phyloP scores from a whole-genome alignment of 1,284 basidiomycete species.

The Waitea zeae region DNA sequence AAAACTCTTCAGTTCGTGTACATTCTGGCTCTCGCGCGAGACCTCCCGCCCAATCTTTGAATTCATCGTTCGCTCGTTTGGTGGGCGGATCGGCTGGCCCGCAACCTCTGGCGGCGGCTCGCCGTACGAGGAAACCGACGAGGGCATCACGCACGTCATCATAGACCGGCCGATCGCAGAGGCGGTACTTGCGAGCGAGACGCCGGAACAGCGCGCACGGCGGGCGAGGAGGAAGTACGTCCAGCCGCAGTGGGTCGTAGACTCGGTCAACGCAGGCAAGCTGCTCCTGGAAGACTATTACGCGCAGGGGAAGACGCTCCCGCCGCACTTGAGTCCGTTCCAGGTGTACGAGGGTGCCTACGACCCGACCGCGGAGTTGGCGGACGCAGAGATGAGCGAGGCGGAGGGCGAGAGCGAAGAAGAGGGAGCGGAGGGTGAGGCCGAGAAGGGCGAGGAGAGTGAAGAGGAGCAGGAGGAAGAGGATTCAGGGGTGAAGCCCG shows the following conservation, averaged over 20 bases:
- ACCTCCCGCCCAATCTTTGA: conserved; percentile 88
- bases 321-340: conserved; percentile 95
- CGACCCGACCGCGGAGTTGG: conserved; percentile 29
- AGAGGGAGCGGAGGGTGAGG: conserved; percentile 16
- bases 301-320: conserved; percentile 73
- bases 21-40: conserved; percentile 92
- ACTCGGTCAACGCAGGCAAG: conserved; percentile 82
- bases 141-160: conserved; percentile 89
- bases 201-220: conserved; percentile 41
- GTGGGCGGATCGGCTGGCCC: conserved; percentile 85
- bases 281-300: conserved; percentile 81
- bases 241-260: conserved; percentile 97
- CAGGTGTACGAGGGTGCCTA: conserved; percentile 71
- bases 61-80: conserved; percentile 86
- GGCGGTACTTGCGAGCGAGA: conserved; percentile 22
- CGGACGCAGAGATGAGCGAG: conserved; percentile 19
- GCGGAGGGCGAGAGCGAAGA: conserved; percentile 21
- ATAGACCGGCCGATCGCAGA: conserved; percentile 72
- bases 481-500: conserved; percentile 13
- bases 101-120: conserved; percentile 73
- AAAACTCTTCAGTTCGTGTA: conserved; percentile 72
- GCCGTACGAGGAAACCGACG: conserved; percentile 54
- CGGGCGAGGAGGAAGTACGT: conserved; percentile 70
- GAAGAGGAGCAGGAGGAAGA: conserved; percentile 24
- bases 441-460: conserved; percentile 15